These are phyloP conservation scores for Acephala macrosclerotiorum DNA, from an alignment of 2,329 filamentous ascomycete genomes.

Conservation along the genomic window DNA sequence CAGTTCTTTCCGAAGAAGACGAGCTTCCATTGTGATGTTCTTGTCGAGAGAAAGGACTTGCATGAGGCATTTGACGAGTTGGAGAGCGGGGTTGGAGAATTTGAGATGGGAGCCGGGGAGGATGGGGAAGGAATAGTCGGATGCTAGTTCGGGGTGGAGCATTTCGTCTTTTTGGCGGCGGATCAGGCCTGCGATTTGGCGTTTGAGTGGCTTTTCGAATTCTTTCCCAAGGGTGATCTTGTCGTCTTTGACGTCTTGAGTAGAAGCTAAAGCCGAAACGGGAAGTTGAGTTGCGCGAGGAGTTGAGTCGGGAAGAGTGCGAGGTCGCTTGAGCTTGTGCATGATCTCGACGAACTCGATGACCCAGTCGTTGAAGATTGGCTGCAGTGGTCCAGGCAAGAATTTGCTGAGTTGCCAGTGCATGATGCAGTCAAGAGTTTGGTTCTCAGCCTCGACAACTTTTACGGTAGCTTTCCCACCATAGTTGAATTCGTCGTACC, in stretches of 20 bases:
- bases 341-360: constrained; percentile 95
- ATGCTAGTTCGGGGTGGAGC: constrained; percentile 84
- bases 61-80: constrained; percentile 92
- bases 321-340: constrained; percentile 81
- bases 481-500: constrained; percentile 99
- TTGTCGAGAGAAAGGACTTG: constrained; percentile 92
- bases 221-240: constrained; percentile 76
- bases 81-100: constrained; percentile 77
- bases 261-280: constrained; percentile 57
- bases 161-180: constrained; percentile 87
- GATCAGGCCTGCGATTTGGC: constrained; percentile 83
- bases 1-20: constrained; percentile 87
- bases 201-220: constrained; percentile 90
- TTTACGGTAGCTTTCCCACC: constrained; percentile 90
- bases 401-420: constrained; percentile 97
- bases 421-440: constrained; percentile 91
- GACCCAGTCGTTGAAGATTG: constrained; percentile 89
- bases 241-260: constrained; percentile 60
- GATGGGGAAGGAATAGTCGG: constrained; percentile 84
- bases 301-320: constrained; percentile 53
- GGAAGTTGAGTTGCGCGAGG: constrained; percentile 66
- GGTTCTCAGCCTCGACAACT: constrained; percentile 77
- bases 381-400: constrained; percentile 80
- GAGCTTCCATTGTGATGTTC: constrained; percentile 86
- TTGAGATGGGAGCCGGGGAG: constrained; percentile 76